Evolutionary conservation across 306 rosid genomes (phyloP), one percentile per base, ranked within the genome.

Genomic region (Quercus engelmannii): DNA sequence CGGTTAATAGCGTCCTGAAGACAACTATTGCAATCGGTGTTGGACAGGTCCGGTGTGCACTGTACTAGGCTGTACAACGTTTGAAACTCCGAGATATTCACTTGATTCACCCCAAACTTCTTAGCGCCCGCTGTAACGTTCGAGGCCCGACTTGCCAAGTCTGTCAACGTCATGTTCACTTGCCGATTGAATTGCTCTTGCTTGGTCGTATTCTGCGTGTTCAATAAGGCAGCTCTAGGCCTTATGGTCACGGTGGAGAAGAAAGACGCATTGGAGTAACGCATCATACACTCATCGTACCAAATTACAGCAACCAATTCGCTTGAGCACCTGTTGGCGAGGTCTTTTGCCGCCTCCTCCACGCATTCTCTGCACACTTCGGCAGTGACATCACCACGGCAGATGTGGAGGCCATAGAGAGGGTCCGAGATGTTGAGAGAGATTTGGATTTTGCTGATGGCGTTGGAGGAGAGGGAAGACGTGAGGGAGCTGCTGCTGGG

Each of bases 21-120:
- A 46, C 90, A 87, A 0, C 1, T 17, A 19, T 11, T 15, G 25
- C 88, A 87, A 20, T 19, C 49, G 1, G 26, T 1, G 35, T 31
- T 65, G 1, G 84, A 58, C 10, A 87, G 21, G 67, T 87, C 88
- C 41, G 70, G 63, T 58, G 88, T 81, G 73, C 88, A 87, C 84
- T 84, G 87, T 28, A 11, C 87, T 15, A 80, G 69, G 41, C 4
- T 76, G 31, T 82, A 82, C 71, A 82, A 3, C 26, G n/a, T 33
- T 41, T 72, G 82, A 21, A 69, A 75, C 10, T 10, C 61, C 0
- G 54, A 33, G 12, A 78, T 11, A 1, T 13, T 20, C 19, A 4
- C 78, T 23, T 85, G 63, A 51, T 9, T 33, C 0, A 30, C 55
- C 1, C 57, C 76, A 35, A 78, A 82, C 23, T 64, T 77, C 52